Evolutionary conservation across 805 yeast genomes (phyloP).

Genomic region (Alloascoidea hylecoeti): DNA sequence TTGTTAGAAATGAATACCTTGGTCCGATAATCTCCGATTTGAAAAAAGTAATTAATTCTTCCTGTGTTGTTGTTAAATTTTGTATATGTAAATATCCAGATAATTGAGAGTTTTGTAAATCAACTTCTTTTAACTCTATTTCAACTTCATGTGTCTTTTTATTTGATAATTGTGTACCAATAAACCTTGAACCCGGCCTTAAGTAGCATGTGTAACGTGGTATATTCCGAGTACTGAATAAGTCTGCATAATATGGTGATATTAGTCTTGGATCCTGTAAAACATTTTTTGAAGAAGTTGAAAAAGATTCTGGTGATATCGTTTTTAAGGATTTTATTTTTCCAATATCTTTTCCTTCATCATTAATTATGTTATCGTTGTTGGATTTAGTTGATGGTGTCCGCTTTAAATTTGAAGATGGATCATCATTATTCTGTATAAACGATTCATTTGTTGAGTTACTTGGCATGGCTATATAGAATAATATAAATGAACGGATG

Average conservation of each 20-base stretch:
- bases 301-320: too few relatives aligned
- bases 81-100: constrained; percentile 54
- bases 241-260: background rate
- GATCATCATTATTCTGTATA: too few relatives aligned
- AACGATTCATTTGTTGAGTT: too few relatives aligned
- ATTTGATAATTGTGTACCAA: constrained; percentile 63
- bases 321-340: too few relatives aligned
- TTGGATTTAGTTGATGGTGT: too few relatives aligned
- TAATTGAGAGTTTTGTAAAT: constrained; percentile 32
- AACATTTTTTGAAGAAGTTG: too few relatives aligned
- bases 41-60: constrained; percentile 57
- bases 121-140: constrained; percentile 60
- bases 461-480: too few relatives aligned
- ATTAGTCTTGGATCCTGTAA: background rate
- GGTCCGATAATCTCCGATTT: constrained; percentile 57
- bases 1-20: constrained; percentile 43
- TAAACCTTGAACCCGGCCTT: constrained; percentile 45
- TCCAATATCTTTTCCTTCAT: too few relatives aligned
- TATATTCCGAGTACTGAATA: background rate
- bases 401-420: too few relatives aligned
- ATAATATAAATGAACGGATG: too few relatives aligned
- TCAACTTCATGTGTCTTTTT: constrained; percentile 48
- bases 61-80: constrained; percentile 44
- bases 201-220: constrained; percentile 26
- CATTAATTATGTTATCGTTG: too few relatives aligned